Evolutionary conservation across 305 asterid species (phyloP).

Genomic region (Vinca major): DNA sequence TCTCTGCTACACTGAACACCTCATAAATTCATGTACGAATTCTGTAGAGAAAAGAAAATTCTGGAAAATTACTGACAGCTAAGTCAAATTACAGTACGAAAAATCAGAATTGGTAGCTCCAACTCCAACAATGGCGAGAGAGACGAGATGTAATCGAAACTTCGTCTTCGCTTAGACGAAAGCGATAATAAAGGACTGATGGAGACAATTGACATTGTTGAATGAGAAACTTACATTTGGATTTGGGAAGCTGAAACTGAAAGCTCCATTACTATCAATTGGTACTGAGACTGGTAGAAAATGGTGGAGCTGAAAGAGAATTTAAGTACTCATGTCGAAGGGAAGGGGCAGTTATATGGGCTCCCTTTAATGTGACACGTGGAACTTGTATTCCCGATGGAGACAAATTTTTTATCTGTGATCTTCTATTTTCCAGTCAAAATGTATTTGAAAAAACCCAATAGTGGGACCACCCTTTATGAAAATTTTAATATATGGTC

Average conservation of each 20-base stretch:
- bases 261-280: not conserved
- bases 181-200: not conserved
- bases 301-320: not conserved
- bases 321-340: not conserved
- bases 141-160: not conserved
- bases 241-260: not conserved
- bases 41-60: not conserved
- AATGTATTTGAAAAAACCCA: too few relatives aligned
- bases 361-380: too few relatives aligned
- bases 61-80: not conserved
- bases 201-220: not conserved
- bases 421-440: too few relatives aligned
- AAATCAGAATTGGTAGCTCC: not conserved
- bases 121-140: slow-evolving; percentile 3
- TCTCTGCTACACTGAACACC: not conserved
- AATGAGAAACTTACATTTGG: not conserved
- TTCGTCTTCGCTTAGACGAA: not conserved
- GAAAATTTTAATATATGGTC: too few relatives aligned
- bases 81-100: not conserved
- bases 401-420: too few relatives aligned
- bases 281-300: not conserved
- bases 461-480: too few relatives aligned
- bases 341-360: too few relatives aligned
- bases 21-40: not conserved
- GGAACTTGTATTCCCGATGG: too few relatives aligned